phyloP scores from a whole-genome alignment of 2,329 filamentous ascomycete genomes.

The Sporothrix luriei region DNA sequence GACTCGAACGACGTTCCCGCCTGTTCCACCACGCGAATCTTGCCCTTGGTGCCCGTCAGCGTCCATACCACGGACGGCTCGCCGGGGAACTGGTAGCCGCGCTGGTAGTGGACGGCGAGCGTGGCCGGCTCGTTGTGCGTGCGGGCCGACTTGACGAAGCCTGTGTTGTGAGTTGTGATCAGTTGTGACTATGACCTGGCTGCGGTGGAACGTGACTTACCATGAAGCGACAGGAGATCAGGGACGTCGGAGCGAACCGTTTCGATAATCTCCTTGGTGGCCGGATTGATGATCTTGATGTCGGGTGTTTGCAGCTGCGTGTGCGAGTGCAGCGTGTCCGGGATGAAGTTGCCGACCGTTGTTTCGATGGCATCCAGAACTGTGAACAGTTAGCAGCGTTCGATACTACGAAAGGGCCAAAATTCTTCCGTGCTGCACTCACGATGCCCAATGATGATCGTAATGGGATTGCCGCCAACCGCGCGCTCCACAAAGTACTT shows the following conservation, averaged over 20 bases:
- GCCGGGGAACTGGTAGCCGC: constrained; percentile 53
- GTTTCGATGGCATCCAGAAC: constrained; percentile 1
- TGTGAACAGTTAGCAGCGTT: neutral
- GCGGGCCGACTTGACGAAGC: constrained; percentile 37
- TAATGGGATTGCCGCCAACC: constrained; percentile 51
- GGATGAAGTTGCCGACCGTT: neutral
- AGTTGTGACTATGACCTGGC: neutral
- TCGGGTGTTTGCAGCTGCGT: constrained; percentile 11
- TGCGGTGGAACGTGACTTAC: neutral
- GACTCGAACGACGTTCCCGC: neutral
- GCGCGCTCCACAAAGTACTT: constrained; percentile 54
- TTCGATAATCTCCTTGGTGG: constrained; percentile 3
- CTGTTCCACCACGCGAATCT: neutral
- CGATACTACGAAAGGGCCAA: neutral
- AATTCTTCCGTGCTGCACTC: neutral
- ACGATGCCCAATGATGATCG: constrained; percentile 50
- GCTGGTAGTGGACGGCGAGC: constrained; percentile 50
- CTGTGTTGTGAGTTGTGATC: neutral
- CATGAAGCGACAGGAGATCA: constrained; percentile 1
- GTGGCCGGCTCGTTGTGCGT: constrained; percentile 37
- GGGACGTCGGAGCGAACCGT: constrained; percentile 18
- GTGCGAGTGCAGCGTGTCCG: neutral
- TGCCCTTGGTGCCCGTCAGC: constrained; percentile 2
- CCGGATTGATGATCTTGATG: neutral
- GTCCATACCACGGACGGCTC: neutral